Conservation (phyloP, 306 rosid species). For the Quercus aquifolioides region DNA sequence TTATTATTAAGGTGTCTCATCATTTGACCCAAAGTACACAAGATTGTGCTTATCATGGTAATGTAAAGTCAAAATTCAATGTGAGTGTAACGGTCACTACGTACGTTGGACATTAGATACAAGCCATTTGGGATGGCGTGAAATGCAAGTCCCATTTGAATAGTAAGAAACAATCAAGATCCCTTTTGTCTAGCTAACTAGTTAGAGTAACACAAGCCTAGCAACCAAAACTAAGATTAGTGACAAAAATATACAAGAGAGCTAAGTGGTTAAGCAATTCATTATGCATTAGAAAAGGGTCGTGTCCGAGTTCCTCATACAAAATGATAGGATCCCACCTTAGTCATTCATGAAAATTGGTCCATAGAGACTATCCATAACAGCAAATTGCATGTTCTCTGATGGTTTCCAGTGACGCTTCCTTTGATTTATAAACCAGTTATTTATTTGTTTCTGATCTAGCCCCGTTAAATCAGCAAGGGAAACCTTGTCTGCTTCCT, state of each 20-base stretch:
- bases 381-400: conserved; percentile 51
- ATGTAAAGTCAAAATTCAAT: background rate
- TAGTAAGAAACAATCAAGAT: background rate
- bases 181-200: background rate
- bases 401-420: conserved; percentile 85
- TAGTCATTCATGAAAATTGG: conserved; percentile 19
- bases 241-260: background rate
- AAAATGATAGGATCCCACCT: background rate
- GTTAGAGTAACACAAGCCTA: background rate
- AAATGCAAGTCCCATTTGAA: background rate
- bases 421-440: conserved; percentile 89
- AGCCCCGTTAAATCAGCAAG: conserved; percentile 66
- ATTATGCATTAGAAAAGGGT: background rate
- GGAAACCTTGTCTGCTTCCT: conserved; percentile 68
- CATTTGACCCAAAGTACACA: background rate
- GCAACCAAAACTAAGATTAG: background rate
- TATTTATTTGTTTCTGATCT: conserved; percentile 69
- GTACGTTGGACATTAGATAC: background rate
- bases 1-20: background rate
- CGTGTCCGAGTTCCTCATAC: background rate
- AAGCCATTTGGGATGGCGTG: background rate
- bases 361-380: conserved; percentile 47
- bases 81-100: background rate
- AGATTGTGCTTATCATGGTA: background rate
- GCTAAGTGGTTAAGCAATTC: background rate